Evolutionary conservation across 2,329 filamentous ascomycete genomes (phyloP), one percentile per base, ranked within the genome.

Genomic region (Cercospora sp.): DNA sequence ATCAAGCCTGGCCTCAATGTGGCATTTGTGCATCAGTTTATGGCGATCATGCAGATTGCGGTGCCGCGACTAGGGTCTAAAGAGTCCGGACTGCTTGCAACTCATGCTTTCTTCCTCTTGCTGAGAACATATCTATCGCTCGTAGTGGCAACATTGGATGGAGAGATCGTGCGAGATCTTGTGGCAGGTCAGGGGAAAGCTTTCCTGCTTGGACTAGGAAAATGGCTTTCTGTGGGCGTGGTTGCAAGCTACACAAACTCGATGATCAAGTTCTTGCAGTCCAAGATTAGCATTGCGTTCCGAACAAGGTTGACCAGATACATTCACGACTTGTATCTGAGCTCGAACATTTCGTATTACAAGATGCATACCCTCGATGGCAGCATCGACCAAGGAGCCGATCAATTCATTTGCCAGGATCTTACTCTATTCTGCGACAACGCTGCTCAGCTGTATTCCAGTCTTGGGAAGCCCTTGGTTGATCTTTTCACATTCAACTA

Each of bases 401-500:
- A 99, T 76, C 95, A 99, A 76, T 98, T 94, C 80, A 98, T 99
- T 77, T 98, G 95, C 0, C 94, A 98, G 78, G 95, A 99, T 79
- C 85, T 99, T 34, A 98, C 95, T 0, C 85, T 97, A 0, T 99
- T 99, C 82, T 99, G 96, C 78, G 91, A 92, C 10, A 90, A 94
- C 3, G 94, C 95, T 1, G 94, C 95, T 16, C 92, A 93, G 24
- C 83, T 99, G 5, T 99, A 98, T 82, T 98, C 95, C 1, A 97
- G 94, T 0, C 85, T 99, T 3, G 95, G 95, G n/a, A 99, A 99
- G 79, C 95, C 95, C 0, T 89, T 97, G 72, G 92, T 99, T n/a
- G 95, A 99, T 78, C 85, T 99, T 2, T 92, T 94, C 73, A 95
- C 98, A 58, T 99, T 99, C 85, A 99, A 97, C 81, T 99, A 97